These are phyloP conservation scores for Limonomyces culmigenus DNA, from an alignment of 1,284 basidiomycete genomes.

Conservation along the genomic window DNA sequence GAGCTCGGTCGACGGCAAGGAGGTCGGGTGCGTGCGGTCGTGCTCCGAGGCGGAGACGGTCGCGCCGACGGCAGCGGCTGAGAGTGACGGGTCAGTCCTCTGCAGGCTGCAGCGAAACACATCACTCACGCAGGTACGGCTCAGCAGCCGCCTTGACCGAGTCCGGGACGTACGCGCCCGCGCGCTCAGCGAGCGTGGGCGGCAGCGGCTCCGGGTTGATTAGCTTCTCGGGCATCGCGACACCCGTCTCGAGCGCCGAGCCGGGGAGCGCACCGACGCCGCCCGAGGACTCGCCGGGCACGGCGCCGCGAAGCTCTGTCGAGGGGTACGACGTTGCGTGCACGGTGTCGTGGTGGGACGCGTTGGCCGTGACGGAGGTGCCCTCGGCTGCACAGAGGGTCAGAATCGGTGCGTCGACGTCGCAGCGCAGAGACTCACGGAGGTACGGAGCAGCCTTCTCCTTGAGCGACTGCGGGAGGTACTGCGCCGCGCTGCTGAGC, in stretches of 20 bases:
- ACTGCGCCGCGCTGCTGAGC: too few species aligned
- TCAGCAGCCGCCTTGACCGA: neutral
- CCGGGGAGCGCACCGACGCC: constrained; percentile 18
- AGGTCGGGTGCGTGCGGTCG: neutral
- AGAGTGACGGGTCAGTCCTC: neutral
- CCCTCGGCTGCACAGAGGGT: neutral
- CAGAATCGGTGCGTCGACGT: neutral
- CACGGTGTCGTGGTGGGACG: constrained; percentile 11
- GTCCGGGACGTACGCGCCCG: neutral
- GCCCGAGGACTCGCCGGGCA: constrained; percentile 11
- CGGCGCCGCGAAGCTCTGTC: constrained; percentile 12
- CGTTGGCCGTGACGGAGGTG: constrained; percentile 8
- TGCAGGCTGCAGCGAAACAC: neutral
- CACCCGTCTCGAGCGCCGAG: constrained; percentile 2
- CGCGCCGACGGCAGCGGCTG: neutral
- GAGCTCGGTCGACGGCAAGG: constrained; percentile 6
- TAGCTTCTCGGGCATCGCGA: neutral
- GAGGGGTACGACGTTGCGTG: constrained; percentile 13
- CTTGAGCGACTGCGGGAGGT: neutral
- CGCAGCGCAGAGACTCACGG: neutral
- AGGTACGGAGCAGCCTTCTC: neutral
- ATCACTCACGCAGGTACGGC: neutral
- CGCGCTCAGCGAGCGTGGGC: too few species aligned
- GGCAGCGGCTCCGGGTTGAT: neutral
- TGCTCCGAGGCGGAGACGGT: neutral